Evolutionary conservation across 495 filamentous ascomycete species (phyloP).

Genomic region (Daldinia decipiens): DNA sequence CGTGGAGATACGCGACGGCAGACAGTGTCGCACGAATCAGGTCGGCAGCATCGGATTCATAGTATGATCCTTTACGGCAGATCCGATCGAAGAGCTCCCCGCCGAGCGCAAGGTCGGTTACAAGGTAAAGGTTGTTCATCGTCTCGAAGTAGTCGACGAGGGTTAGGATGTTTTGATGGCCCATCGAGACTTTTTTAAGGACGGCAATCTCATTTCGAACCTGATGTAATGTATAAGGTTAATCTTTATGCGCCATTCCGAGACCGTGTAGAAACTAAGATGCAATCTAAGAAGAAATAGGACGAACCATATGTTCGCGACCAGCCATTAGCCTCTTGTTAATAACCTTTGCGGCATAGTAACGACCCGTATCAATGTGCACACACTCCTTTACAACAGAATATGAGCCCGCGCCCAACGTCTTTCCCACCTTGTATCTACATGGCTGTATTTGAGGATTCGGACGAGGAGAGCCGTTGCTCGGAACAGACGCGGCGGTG

Average conservation of each 20-base stretch:
- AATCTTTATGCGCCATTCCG: constrained; percentile 18
- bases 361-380: constrained; percentile 96
- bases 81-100: constrained; percentile 98
- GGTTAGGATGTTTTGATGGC: constrained; percentile 96
- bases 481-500: constrained; percentile 40
- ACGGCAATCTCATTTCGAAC: constrained; percentile 98
- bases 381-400: constrained; percentile 99
- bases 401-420: constrained; percentile 93
- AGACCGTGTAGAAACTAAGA: background rate
- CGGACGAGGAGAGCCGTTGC: constrained; percentile 45
- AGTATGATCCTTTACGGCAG: constrained; percentile 97
- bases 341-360: constrained; percentile 99
- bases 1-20: constrained; percentile 97
- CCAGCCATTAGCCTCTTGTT: constrained; percentile 98
- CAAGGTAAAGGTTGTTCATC: constrained; percentile 98
- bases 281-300: background rate
- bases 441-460: constrained; percentile 64
- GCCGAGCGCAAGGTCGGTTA: constrained; percentile 95
- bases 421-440: constrained; percentile 98
- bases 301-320: constrained; percentile 92
- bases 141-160: constrained; percentile 99
- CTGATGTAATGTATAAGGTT: constrained; percentile 56
- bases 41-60: constrained; percentile 95
- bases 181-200: constrained; percentile 95
- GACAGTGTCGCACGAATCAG: constrained; percentile 94